Evolutionary conservation across 2,329 filamentous ascomycete species (phyloP), one percentile per base, ranked within the genome.

Genomic region (Colletotrichum simmondsii): DNA sequence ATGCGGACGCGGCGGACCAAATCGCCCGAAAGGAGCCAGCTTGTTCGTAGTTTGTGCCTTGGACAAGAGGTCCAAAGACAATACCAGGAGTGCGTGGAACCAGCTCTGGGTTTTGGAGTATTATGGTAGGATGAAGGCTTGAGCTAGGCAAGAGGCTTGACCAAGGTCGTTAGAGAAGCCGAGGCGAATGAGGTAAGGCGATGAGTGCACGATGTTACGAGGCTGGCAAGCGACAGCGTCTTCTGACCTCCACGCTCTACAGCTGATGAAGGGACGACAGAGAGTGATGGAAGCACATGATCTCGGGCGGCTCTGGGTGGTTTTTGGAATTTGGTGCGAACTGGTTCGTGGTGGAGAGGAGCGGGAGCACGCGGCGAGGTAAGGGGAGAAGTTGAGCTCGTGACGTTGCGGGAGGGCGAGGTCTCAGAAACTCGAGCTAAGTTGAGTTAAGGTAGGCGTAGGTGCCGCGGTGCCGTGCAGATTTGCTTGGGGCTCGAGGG

Each of bases 11-110:
- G 80, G 77, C 68, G 77, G 79, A 71, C 80, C 77, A 76, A 86
- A 84, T 77, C 84, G 81, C 71, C 81, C 80, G 65, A 85, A 84
- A 63, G 83, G 84, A 80, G 86, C 85, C 86, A 87, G 80, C 76
- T 84, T 87, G 76, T 37, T 57, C 46, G 66, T 66, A 35, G 62
- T 24, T 24, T 35, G 71, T 71, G 71, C 71, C 71, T 73, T 73
- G 71, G 71, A 73, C 16, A 32, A 3, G 4, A 57, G 57, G 57
- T 32, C 52, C 71, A 67, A 73, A 73, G 71, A 73, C 71, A 46
- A 10, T 8, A 22, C 8, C 19, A 56, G 57, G 8, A 16, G 53
- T 28, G 28, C 26, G 60, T 60, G 46, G 66, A 49, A 71, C 71
- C 70, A 61, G 35, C 66, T 46, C 66, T 61, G 49, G 30, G 59